These are phyloP conservation scores for Pichia sp. DNA, from an alignment of 1,139 yeast genomes.

Conservation along the genomic window DNA sequence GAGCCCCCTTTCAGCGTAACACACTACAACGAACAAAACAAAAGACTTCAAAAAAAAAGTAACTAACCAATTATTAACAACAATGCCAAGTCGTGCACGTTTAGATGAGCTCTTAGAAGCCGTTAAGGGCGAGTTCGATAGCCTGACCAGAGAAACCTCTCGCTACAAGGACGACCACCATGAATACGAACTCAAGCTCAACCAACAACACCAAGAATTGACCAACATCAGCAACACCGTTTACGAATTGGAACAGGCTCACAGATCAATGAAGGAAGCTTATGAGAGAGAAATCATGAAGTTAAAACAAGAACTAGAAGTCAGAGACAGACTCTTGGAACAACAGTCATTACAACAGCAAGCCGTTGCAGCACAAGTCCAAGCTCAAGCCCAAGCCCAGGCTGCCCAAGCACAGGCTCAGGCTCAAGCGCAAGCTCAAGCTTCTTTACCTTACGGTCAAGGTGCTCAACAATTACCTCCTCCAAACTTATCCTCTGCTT, in stretches of 20 bases:
- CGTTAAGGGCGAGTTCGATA: slow-evolving; percentile 88
- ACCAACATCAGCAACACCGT: slow-evolving; percentile 94
- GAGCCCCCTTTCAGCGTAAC: too few species aligned
- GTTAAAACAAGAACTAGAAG: slow-evolving; percentile 82
- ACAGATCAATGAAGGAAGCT: slow-evolving; percentile 91
- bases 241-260: slow-evolving; percentile 91
- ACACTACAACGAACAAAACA: too few species aligned
- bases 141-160: slow-evolving; percentile 83
- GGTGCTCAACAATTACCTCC: slow-evolving; percentile 29
- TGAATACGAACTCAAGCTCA: slow-evolving; percentile 86
- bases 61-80: background rate
- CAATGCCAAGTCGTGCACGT: slow-evolving; percentile 30
- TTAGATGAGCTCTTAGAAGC: slow-evolving; percentile 84
- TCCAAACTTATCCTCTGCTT: slow-evolving; percentile 32
- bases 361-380: slow-evolving; percentile 32
- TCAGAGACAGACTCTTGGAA: slow-evolving; percentile 55
- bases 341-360: slow-evolving; percentile 35
- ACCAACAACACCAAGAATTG: slow-evolving; percentile 92
- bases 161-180: slow-evolving; percentile 89
- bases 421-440: slow-evolving; percentile 24
- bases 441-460: slow-evolving; percentile 24
- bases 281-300: slow-evolving; percentile 91
- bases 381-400: slow-evolving; percentile 26
- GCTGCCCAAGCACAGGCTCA: slow-evolving; percentile 12
- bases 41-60: too few species aligned